These are phyloP conservation scores for Mycosphaerelloides madeirae DNA, from an alignment of 2,329 filamentous ascomycete species.

Conservation along the genomic window DNA sequence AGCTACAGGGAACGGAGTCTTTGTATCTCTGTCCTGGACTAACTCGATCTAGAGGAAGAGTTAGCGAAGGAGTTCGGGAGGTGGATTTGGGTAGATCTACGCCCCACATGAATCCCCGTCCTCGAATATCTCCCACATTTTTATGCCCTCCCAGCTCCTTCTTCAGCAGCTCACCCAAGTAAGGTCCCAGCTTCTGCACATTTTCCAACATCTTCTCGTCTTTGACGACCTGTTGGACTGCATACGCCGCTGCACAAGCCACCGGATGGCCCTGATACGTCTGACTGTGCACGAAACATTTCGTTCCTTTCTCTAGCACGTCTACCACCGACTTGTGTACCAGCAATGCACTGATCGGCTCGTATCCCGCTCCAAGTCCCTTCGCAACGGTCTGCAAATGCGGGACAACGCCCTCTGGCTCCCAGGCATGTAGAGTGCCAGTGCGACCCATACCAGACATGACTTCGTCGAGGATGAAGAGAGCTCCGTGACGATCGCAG, in stretches of 20 bases:
- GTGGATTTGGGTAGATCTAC: constrained; percentile 6
- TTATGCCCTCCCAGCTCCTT: constrained; percentile 38
- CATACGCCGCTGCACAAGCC: constrained; percentile 58
- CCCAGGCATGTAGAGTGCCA: constrained; percentile 29
- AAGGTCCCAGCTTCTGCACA: constrained; percentile 46
- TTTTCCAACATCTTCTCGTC: constrained; percentile 54
- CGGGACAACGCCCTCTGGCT: constrained; percentile 42
- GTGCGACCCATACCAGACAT: constrained; percentile 29
- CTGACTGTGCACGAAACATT: constrained; percentile 52
- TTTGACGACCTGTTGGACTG: constrained; percentile 55
- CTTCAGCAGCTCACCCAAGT: constrained; percentile 42
- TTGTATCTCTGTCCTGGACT: constrained; percentile 49
- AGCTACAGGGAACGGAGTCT: constrained; percentile 46
- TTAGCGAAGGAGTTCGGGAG: not conserved
- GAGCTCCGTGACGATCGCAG: constrained; percentile 52
- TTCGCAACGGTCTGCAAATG: constrained; percentile 63
- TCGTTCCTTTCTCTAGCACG: constrained; percentile 38
- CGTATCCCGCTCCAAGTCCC: constrained; percentile 58
- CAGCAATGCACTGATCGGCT: constrained; percentile 54
- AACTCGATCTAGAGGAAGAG: constrained; percentile 48
- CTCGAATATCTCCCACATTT: constrained; percentile 56
- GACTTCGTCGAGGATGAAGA: constrained; percentile 53
- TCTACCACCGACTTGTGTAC: constrained; percentile 44
- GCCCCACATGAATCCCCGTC: constrained; percentile 52
- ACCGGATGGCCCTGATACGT: constrained; percentile 54